These are phyloP conservation scores for Henningerozyma blattae DNA, from an alignment of 805 yeast genomes.

Conservation along the genomic window DNA sequence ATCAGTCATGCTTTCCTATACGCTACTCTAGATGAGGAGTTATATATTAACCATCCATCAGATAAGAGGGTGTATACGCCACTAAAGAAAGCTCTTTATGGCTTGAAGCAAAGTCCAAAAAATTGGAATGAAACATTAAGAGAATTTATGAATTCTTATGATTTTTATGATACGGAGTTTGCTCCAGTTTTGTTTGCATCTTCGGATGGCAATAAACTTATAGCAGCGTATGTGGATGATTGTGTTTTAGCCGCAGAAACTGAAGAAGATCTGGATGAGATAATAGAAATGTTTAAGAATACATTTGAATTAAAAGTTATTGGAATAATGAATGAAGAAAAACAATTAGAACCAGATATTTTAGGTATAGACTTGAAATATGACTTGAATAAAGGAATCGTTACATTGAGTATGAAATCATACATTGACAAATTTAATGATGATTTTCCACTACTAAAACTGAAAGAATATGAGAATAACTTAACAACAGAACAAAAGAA, in stretches of 20 bases:
- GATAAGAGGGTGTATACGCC: too few relatives aligned
- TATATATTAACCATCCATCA: conserved; percentile 1
- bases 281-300: neutral
- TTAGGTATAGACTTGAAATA: conserved; percentile 6
- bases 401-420: too few relatives aligned
- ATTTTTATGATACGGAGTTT: conserved; percentile 1
- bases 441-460: too few relatives aligned
- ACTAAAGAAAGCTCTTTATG: conserved; percentile 2
- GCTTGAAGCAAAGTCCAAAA: conserved; percentile 4
- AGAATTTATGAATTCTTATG: conserved; percentile 1
- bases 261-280: conserved; percentile 2
- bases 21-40: conserved; percentile 1
- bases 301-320: conserved; percentile 3
- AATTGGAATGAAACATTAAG: conserved; percentile 4
- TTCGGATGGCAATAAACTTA: conserved; percentile 1
- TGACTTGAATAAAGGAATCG: too few relatives aligned
- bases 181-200: conserved; percentile 4
- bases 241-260: conserved; percentile 3
- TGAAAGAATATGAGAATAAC: too few relatives aligned
- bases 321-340: conserved; percentile 4
- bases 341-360: conserved; percentile 2
- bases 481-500: too few relatives aligned
- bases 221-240: conserved; percentile 8
- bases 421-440: too few relatives aligned
- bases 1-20: conserved; percentile 5